Base-by-base conservation (phyloP, 257 asterid genomes). In the Capsicum chinense region DNA sequence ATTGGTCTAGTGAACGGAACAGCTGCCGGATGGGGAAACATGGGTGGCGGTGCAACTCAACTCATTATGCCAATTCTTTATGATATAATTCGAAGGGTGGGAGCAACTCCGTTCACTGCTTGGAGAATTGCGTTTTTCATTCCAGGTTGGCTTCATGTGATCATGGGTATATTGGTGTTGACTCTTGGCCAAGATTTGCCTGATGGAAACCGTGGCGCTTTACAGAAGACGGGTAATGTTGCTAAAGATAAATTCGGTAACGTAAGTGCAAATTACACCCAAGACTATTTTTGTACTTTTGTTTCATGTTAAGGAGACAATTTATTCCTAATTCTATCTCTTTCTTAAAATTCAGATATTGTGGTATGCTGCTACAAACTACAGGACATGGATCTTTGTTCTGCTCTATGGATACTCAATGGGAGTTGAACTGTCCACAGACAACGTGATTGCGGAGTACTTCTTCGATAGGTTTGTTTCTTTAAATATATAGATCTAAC, bases 41-140 rank as follows among this genome's bases (percentile, higher is more conserved):
- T 90, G 95, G 95, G 95, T 0, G 97, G 97, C 4, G 95, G 97
- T 1, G 93, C 91, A 6, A 93, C 95, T 3, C 97, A 93, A 19
- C 87, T 93, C 26, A 9, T 93, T 2, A 93, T 93, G 97, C 97
- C 97, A 4, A 0, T 93, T 50, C 87, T 93, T 1, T 91, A 70
- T 44, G 90, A 89, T 8, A 48, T 91, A 21, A 92, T 92, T 15
- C 58, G 69, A 52, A 79, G 17, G 15, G 11, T 54, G 0, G 94
- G 95, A 3, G 6, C 94, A 0, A 88, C 95, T 4, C 89, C 91
- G 0, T 93, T 86, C 79, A 87, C 92, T 1, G 94, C 97, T 7
- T 91, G 97, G 97, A 88, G 97, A 67, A 90, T 93, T 3, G 93
- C 95, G 0, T 93, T 91, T 17, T 91, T 89, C 69, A 85, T 93